Percentiles rank a stretch among this genome's conserved stretches.
Evolutionary conservation across 148 eudicot genomes (phyloP).

Genomic region (Vaccinium darrowii): DNA sequence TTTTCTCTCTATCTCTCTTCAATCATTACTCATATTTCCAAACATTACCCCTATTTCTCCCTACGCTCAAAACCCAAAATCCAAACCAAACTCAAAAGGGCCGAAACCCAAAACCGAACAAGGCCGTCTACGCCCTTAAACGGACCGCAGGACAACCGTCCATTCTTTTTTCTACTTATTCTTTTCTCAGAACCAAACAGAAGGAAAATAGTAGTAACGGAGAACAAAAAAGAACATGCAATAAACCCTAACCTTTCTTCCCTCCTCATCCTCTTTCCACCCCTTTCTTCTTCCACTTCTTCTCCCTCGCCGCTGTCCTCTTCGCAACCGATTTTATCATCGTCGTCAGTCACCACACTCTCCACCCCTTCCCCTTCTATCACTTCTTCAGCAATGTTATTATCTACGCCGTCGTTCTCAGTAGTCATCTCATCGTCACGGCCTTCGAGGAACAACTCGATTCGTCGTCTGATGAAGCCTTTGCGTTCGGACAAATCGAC

Average conservation of each 20-base stretch:
- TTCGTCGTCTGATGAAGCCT: neutral
- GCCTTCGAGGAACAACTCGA: slow-evolving; percentile 5
- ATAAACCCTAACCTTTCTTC: neutral
- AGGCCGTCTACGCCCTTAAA: too few species aligned
- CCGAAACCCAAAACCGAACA: too few species aligned
- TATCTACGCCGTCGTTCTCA: neutral
- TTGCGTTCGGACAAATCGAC: neutral
- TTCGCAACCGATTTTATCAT: neutral
- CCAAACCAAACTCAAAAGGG: too few species aligned
- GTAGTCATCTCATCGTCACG: neutral
- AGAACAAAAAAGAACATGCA: neutral
- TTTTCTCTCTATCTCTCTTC: too few species aligned
- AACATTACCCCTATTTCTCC: too few species aligned
- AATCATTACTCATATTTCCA: too few species aligned
- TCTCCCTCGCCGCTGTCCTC: neutral
- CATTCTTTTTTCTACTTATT: neutral
- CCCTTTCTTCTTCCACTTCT: neutral
- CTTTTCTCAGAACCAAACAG: neutral
- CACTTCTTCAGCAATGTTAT: neutral
- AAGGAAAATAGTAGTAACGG: neutral
- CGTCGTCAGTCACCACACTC: neutral
- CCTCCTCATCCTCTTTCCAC: neutral
- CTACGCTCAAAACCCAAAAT: too few species aligned
- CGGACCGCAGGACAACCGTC: neutral
- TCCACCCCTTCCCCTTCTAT: neutral